These are phyloP conservation scores for Blastocrithidia nonstop DNA, from an alignment of 208 protist genomes.

Conservation along the genomic window DNA sequence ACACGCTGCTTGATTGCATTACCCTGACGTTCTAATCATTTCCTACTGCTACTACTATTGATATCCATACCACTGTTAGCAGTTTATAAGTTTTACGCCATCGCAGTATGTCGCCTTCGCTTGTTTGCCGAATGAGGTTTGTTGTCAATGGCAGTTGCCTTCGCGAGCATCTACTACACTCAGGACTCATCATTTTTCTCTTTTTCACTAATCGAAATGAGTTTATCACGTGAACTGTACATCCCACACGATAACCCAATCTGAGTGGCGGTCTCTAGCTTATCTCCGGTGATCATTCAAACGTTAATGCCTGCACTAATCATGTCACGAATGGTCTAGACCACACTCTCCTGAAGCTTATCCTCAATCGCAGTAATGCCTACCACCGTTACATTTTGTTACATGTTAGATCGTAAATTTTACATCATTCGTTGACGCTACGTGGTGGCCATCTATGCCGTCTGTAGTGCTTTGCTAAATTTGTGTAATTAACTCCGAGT, in stretches of 20 bases:
- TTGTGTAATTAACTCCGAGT: slow-evolving; percentile 12
- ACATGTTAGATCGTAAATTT: slow-evolving; percentile 47
- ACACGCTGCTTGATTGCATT: no score
- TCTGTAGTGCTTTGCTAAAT: slow-evolving; percentile 15
- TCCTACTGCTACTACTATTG: no score
- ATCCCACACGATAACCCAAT: slow-evolving; percentile 79
- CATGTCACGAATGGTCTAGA: slow-evolving; percentile 69
- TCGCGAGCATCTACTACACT: no score
- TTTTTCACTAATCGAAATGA: slow-evolving; percentile 30
- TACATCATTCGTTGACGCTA: slow-evolving; percentile 27
- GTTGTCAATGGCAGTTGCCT: no score
- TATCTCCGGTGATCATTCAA: slow-evolving; percentile 98
- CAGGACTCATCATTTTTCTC: slow-evolving; percentile 1
- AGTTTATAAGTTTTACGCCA: no score
- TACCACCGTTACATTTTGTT: slow-evolving; percentile 66
- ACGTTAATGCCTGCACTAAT: slow-evolving; percentile 74
- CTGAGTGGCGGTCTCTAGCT: slow-evolving; percentile 95
- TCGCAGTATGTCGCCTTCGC: no score
- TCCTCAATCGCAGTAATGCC: slow-evolving; percentile 96
- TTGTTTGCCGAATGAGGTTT: no score
- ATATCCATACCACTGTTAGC: no score
- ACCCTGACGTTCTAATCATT: no score
- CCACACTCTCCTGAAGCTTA: slow-evolving; percentile 92
- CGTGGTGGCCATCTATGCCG: slow-evolving; percentile 19
- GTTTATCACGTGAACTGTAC: slow-evolving; percentile 22